Conservation (phyloP, 345 rosid genomes). For the Citrus unshiu region DNA sequence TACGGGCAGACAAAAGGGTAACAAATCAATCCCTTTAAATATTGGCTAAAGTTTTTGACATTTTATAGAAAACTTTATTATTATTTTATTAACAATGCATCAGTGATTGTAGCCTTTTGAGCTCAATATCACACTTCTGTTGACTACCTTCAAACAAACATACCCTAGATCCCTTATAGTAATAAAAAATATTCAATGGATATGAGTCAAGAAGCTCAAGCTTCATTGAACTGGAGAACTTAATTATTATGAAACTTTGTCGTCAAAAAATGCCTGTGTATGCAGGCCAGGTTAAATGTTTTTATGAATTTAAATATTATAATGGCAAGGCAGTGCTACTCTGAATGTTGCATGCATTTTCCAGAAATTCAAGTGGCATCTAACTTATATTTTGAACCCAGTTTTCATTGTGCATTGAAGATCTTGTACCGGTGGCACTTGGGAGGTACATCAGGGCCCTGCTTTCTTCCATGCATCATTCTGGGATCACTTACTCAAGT, state of each 20-base stretch:
- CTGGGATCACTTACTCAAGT: constrained; percentile 35
- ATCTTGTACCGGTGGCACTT: constrained; percentile 81
- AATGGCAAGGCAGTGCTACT: background rate
- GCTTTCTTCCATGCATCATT: constrained; percentile 54
- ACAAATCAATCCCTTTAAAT: constrained; percentile 16
- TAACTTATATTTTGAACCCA: constrained; percentile 35
- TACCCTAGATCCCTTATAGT: background rate
- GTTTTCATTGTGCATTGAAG: constrained; percentile 93
- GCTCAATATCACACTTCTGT: background rate
- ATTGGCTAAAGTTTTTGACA: background rate
- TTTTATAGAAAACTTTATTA: background rate
- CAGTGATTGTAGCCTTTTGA: background rate
- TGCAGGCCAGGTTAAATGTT: background rate
- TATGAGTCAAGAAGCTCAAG: background rate
- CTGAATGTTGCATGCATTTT: constrained; percentile 3
- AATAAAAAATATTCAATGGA: background rate
- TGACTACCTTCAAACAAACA: background rate
- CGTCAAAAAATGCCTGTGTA: background rate
- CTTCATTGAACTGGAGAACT: background rate
- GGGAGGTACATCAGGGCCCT: constrained; percentile 80
- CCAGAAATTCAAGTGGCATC: constrained; percentile 13
- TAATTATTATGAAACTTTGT: background rate
- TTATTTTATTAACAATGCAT: background rate
- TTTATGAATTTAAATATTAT: background rate
- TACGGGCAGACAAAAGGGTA: constrained; percentile 93